Evolutionary conservation across 2,329 filamentous ascomycete species (phyloP), one percentile per base, ranked within the genome.

Genomic region (Delphinella strobiligena): DNA sequence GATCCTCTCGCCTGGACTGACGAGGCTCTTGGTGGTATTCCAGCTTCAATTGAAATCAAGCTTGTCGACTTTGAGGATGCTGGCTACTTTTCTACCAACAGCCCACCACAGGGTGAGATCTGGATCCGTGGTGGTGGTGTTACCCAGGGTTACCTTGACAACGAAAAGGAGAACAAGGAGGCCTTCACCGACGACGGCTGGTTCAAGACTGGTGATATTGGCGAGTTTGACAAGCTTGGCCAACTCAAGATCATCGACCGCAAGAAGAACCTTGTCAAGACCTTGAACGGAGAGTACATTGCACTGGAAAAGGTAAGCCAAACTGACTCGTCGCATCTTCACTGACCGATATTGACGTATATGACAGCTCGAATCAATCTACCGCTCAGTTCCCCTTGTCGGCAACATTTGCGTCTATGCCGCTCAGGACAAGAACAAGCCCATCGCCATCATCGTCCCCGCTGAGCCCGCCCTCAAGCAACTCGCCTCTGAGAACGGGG

Each of bases 231-330:
- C 60, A 58, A 67, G 33, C 71, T 80, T 45, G 89, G 89, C 32
- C 83, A 93, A 59, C 64, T 96, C 49, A 75, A 72, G 51, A 80
- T 96, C 58, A 88, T 96, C 55, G 89, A 96, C 61, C 85, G 89
- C 51, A 88, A 94, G 76, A 96, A 96, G 79, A 96, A 96, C 64
- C 69, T 96, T 41, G 84, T 96, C 62, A 96, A 96, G 78, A 88
- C 91, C 47, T 75, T 85, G 48, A 87, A 88, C 45, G 89, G 89
- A 51, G 89, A 96, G 69, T 96, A 96, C 63, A 93, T 96, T 59
- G 91, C 89, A 16, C 74, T 98, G 3, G 89, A 96, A 68, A 95
- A 81, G 61, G 53, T 55, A 36, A 37, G n/a, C n/a, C n/a, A 27
- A 27, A 27, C 22, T 27, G 12, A 7, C 12, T 12, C 22, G 7